Percentiles rank a stretch among this genome's conserved stretches.
phyloP scores from a whole-genome alignment of 2,329 filamentous ascomycete species.

The Diplocarpon mali region DNA sequence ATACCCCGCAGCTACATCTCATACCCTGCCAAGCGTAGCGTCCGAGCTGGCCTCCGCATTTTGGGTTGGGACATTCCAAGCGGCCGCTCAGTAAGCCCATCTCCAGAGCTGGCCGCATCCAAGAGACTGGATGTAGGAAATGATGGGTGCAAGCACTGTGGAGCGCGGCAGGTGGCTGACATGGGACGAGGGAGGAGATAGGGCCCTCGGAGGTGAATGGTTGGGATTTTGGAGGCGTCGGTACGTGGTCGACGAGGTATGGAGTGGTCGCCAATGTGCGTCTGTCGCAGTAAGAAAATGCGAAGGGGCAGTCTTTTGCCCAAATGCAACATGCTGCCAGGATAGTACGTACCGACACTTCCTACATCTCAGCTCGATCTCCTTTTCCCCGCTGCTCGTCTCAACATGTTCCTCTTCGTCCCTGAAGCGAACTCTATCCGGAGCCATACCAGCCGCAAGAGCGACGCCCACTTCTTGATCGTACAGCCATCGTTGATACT shows the following conservation, averaged over 20 bases:
- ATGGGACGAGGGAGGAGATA: conserved; percentile 20
- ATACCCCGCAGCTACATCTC: conserved; percentile 80
- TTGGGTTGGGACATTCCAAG: conserved; percentile 66
- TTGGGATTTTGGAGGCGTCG: conserved; percentile 25
- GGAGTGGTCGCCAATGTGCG: conserved; percentile 50
- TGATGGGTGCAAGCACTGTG: conserved; percentile 61
- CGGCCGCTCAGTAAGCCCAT: conserved; percentile 74
- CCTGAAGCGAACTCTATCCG: conserved; percentile 71
- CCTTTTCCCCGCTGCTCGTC: conserved; percentile 20
- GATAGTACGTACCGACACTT: conserved; percentile 58
- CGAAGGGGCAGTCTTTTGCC: no score
- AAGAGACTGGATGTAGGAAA: conserved; percentile 84
- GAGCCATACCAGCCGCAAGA: conserved; percentile 66
- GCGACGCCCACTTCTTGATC: conserved; percentile 53
- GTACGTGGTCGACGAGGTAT: conserved; percentile 45
- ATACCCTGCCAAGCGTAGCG: conserved; percentile 96
- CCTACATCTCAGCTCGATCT: conserved; percentile 67
- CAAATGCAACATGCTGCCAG: not conserved
- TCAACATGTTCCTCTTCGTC: conserved; percentile 45
- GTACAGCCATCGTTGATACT: conserved; percentile 73
- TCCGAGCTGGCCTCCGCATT: conserved; percentile 74
- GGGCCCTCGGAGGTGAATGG: conserved; percentile 10
- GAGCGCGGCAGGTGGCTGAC: conserved; percentile 17
- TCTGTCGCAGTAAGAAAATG: conserved; percentile 6
- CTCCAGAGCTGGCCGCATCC: conserved; percentile 83